phyloP scores from a whole-genome alignment of 2,329 filamentous ascomycete species.

The Diaporthe sp. region DNA sequence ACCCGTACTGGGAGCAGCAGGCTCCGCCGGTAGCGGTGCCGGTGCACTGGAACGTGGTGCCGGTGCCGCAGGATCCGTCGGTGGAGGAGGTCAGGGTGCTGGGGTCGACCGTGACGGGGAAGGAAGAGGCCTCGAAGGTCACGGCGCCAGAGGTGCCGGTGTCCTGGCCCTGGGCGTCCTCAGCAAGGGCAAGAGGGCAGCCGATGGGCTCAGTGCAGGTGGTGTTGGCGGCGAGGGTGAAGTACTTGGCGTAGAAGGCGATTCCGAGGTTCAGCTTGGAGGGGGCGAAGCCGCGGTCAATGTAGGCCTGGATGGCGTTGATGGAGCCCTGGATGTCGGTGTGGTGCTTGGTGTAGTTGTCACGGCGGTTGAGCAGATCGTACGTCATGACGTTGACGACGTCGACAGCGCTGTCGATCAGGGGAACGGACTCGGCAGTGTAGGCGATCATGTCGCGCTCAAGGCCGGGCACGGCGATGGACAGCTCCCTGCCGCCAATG shows the following conservation, averaged over 20 bases:
- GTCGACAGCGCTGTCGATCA: slow-evolving; percentile 72
- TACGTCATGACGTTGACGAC: slow-evolving; percentile 80
- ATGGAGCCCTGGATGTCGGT: slow-evolving; percentile 71
- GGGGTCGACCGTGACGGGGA: slow-evolving; percentile 29
- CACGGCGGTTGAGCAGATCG: slow-evolving; percentile 78
- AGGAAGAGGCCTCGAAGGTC: slow-evolving; percentile 56
- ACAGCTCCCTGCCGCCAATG: slow-evolving; percentile 73
- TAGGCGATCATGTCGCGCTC: slow-evolving; percentile 77
- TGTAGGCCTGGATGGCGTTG: slow-evolving; percentile 70
- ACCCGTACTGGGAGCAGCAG: slow-evolving; percentile 41
- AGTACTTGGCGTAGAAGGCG: slow-evolving; percentile 78
- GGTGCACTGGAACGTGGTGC: slow-evolving; percentile 42
- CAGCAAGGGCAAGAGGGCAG: slow-evolving; percentile 69
- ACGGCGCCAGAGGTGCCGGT: slow-evolving; percentile 66
- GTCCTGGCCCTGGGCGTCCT: slow-evolving; percentile 71
- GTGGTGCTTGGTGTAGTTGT: slow-evolving; percentile 75
- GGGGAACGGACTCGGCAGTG: slow-evolving; percentile 68
- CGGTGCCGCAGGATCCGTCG: slow-evolving; percentile 44
- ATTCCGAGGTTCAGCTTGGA: slow-evolving; percentile 73
- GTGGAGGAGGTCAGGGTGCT: slow-evolving; percentile 41
- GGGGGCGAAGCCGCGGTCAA: slow-evolving; percentile 65
- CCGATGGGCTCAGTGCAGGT: slow-evolving; percentile 61
- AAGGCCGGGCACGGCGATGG: slow-evolving; percentile 77
- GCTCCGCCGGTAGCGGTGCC: slow-evolving; percentile 20
- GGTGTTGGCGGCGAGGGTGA: slow-evolving; percentile 62